phyloP scores from a whole-genome alignment of 176 grass and related monocot genomes.

The Oryza meridionalis region DNA sequence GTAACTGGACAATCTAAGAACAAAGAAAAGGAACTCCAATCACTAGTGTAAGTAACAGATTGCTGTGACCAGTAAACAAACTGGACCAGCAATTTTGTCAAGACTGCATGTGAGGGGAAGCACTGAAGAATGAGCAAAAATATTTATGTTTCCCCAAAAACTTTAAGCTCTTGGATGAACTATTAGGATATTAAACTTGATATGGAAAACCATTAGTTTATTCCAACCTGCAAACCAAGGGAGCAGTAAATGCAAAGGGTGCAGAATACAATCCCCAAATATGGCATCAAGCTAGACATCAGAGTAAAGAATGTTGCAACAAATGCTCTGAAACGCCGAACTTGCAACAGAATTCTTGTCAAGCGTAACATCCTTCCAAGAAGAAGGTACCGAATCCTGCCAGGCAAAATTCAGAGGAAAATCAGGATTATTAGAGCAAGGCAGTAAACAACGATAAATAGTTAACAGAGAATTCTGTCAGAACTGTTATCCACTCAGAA shows the following conservation, averaged over 20 bases:
- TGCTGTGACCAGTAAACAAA: slow-evolving; percentile 34
- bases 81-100: background rate
- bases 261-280: slow-evolving; percentile 95
- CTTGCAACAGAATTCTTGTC: slow-evolving; percentile 89
- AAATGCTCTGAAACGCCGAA: slow-evolving; percentile 84
- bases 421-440: slow-evolving; percentile 28
- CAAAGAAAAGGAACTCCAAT: slow-evolving; percentile 19
- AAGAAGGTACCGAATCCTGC: slow-evolving; percentile 99
- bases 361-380: slow-evolving; percentile 93
- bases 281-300: slow-evolving; percentile 95
- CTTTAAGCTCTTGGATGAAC: slow-evolving; percentile 4
- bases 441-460: background rate
- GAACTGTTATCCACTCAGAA: background rate
- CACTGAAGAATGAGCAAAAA: slow-evolving; percentile 5
- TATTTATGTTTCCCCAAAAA: background rate
- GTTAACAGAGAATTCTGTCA: slow-evolving; percentile 12
- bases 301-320: slow-evolving; percentile 90
- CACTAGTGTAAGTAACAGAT: slow-evolving; percentile 22
- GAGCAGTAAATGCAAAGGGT: slow-evolving; percentile 91
- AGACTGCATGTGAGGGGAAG: background rate
- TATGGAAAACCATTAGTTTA: slow-evolving; percentile 9
- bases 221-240: slow-evolving; percentile 85
- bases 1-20: slow-evolving; percentile 13
- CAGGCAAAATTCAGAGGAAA: slow-evolving; percentile 29
- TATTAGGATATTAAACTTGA: slow-evolving; percentile 28